These are phyloP conservation scores for Cenchrus purpureus DNA, from an alignment of 176 grass and related monocot species.

Conservation along the genomic window DNA sequence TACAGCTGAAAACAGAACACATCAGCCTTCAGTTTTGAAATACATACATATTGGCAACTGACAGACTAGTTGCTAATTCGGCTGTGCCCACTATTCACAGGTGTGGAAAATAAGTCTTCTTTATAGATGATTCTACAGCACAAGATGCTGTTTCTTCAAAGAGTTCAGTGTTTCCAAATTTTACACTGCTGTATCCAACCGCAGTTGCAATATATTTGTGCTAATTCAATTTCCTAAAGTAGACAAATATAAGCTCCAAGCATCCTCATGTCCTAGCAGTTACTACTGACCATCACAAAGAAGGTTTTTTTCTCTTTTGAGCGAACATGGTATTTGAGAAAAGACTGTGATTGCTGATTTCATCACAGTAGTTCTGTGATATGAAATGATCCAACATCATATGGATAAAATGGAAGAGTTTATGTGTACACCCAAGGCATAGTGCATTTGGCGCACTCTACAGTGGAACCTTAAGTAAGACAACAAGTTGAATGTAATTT, in stretches of 20 bases:
- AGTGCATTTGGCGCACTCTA: background rate
- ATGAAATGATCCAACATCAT: background rate
- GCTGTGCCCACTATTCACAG: background rate
- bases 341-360: background rate
- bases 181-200: background rate
- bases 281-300: background rate
- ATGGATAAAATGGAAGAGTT: background rate
- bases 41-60: background rate
- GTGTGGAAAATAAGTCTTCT: background rate
- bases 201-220: background rate
- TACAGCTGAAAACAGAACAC: slow-evolving; percentile 7
- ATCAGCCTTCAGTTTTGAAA: background rate
- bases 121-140: background rate
- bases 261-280: background rate
- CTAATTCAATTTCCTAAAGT: background rate
- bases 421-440: background rate
- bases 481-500: background rate
- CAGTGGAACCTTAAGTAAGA: background rate
- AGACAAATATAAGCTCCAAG: background rate
- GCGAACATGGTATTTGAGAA: background rate
- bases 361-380: background rate
- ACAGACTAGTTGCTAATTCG: background rate
- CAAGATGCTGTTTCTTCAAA: background rate
- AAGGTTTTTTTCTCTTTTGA: background rate
- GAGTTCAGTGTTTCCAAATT: background rate